A percentile compares a stretch with the other conserved stretches of the same genome.
These are phyloP conservation scores for Apophysomyces ossiformis DNA, from an alignment of 371 early-diverging fungal genomes.

Conservation along the genomic window DNA sequence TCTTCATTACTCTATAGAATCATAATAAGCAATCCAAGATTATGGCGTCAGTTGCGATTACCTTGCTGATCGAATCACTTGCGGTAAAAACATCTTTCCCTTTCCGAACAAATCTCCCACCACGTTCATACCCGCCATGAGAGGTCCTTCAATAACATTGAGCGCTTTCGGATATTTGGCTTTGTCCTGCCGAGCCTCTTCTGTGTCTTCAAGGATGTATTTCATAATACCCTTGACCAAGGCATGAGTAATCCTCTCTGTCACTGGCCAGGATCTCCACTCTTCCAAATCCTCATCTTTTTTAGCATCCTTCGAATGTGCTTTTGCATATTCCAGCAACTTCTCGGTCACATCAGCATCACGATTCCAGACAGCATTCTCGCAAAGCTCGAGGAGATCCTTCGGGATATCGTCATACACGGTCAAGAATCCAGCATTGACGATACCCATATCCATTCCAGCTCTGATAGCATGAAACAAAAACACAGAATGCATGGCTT, in stretches of 20 bases:
- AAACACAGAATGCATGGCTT: slow-evolving; percentile 96
- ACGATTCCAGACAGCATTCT: slow-evolving; percentile 90
- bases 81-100: slow-evolving; percentile 97
- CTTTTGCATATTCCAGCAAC: slow-evolving; percentile 85
- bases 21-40: slow-evolving; percentile 18
- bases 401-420: slow-evolving; percentile 95
- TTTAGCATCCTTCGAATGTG: slow-evolving; percentile 75
- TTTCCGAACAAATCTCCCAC: slow-evolving; percentile 93
- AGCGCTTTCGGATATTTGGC: slow-evolving; percentile 80
- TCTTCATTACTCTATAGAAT: slow-evolving; percentile 77
- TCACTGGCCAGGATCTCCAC: slow-evolving; percentile 83
- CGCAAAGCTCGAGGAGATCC: slow-evolving; percentile 88
- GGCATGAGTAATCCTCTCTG: slow-evolving; percentile 77
- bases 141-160: slow-evolving; percentile 93
- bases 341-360: slow-evolving; percentile 92
- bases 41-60: slow-evolving; percentile 16
- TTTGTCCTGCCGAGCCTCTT: slow-evolving; percentile 82
- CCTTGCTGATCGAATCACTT: slow-evolving; percentile 94
- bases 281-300: slow-evolving; percentile 81
- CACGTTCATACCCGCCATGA: slow-evolving; percentile 92
- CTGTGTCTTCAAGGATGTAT: slow-evolving; percentile 89
- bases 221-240: slow-evolving; percentile 93
- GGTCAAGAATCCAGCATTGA: slow-evolving; percentile 92
- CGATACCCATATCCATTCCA: slow-evolving; percentile 97
- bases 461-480: slow-evolving; percentile 89